Evolutionary conservation across 805 yeast species (phyloP).

Genomic region (Wickerhamiella sorbophila): DNA sequence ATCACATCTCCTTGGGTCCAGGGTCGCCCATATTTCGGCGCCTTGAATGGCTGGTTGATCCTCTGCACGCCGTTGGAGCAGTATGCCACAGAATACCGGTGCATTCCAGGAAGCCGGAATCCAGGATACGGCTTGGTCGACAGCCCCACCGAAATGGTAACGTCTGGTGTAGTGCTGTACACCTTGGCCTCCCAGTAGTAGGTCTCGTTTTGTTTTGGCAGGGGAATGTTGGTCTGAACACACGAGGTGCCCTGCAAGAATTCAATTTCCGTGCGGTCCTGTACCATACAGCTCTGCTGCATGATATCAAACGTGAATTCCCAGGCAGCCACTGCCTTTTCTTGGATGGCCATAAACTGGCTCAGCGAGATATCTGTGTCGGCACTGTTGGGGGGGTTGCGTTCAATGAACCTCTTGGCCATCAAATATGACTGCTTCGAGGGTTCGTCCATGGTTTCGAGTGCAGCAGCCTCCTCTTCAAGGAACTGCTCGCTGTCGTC

Average conservation of each 20-base stretch:
- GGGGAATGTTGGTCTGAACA: conserved; percentile 68
- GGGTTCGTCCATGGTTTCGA: conserved; percentile 43
- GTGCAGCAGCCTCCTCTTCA: conserved; percentile 47
- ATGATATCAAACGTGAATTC: conserved; percentile 45
- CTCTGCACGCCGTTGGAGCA: conserved; percentile 75
- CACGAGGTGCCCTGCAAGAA: conserved; percentile 45
- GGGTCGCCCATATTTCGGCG: conserved; percentile 32
- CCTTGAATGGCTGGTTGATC: conserved; percentile 56
- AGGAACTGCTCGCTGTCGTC: conserved; percentile 50
- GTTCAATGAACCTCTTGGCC: conserved; percentile 35
- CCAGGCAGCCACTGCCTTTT: conserved; percentile 82
- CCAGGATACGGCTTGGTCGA: conserved; percentile 84
- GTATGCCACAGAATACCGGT: conserved; percentile 70
- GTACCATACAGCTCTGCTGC: conserved; percentile 45
- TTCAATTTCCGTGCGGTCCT: conserved; percentile 43
- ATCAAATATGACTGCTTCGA: conserved; percentile 50
- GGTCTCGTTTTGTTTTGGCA: conserved; percentile 69
- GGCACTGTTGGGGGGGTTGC: conserved; percentile 30
- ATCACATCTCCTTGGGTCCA: conserved; percentile 73
- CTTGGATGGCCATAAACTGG: conserved; percentile 58
- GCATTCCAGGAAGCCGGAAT: conserved; percentile 87
- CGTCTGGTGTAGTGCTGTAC: conserved; percentile 43
- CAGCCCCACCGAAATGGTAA: conserved; percentile 56
- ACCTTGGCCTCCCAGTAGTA: conserved; percentile 83
- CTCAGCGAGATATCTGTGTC: conserved; percentile 35